A percentile compares a stretch with the other conserved stretches of the same genome.
Conservation (phyloP, 805 yeast species). For the Kodamaea kaohsiungensis region DNA sequence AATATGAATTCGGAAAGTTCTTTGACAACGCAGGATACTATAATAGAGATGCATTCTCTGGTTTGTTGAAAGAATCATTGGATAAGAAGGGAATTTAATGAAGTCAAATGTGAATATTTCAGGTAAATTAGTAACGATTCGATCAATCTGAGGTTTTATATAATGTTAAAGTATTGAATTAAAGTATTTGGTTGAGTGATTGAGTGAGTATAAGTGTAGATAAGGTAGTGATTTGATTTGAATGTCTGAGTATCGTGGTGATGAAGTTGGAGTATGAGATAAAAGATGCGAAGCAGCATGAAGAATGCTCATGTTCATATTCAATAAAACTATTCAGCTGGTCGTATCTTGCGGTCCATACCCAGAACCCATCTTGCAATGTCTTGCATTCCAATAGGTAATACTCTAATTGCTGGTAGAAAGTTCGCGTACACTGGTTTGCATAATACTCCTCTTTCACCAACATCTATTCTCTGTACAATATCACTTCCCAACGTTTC, state of each 20-base stretch:
- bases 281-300: no score
- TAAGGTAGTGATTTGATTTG: no score
- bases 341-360: slow-evolving; percentile 37
- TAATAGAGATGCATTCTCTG: slow-evolving; percentile 34
- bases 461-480: slow-evolving; percentile 31
- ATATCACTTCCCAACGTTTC: slow-evolving; percentile 37
- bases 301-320: no score
- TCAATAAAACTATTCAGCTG: no score
- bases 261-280: no score
- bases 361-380: slow-evolving; percentile 35
- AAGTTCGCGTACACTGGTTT: slow-evolving; percentile 50
- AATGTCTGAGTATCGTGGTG: no score
- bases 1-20: slow-evolving; percentile 37
- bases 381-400: slow-evolving; percentile 44
- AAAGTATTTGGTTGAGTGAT: background rate
- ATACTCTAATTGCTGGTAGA: slow-evolving; percentile 40
- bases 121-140: background rate
- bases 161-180: background rate
- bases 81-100: slow-evolving; percentile 17
- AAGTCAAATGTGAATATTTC: background rate
- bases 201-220: background rate
- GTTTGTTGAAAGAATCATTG: slow-evolving; percentile 21
- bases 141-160: background rate
- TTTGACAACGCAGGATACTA: slow-evolving; percentile 50
- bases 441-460: slow-evolving; percentile 44